Evolutionary conservation across 2,329 filamentous ascomycete species (phyloP).

Genomic region (Aspergillus candidus): DNA sequence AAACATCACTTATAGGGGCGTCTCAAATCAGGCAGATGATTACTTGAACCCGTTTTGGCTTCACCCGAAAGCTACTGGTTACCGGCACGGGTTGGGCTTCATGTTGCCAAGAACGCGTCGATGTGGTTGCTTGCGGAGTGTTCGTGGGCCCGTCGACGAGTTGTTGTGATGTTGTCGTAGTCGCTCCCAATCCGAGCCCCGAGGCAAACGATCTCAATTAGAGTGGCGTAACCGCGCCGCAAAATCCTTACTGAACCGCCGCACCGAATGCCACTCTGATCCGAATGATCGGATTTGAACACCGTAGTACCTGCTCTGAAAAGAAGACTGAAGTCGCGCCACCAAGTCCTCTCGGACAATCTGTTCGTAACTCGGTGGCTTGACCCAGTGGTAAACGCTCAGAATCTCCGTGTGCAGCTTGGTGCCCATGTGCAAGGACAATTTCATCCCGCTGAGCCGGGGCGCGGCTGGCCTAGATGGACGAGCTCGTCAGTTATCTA

Average conservation of each 20-base stretch:
- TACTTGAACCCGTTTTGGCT: constrained; percentile 13
- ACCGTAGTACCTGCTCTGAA: constrained; percentile 54
- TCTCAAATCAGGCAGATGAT: too few species aligned
- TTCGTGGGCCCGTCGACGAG: too few species aligned
- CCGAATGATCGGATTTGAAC: constrained; percentile 68
- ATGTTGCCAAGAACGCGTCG: too few species aligned
- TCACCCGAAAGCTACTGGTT: constrained; percentile 7
- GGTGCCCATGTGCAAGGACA: constrained; percentile 28
- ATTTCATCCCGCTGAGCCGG: constrained; percentile 47
- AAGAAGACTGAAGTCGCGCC: constrained; percentile 56
- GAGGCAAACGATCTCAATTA: constrained; percentile 72
- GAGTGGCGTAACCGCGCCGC: too few species aligned
- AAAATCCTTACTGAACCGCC: too few species aligned
- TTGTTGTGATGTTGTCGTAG: too few species aligned
- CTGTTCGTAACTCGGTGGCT: constrained; percentile 70
- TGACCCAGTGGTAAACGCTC: constrained; percentile 82
- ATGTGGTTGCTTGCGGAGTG: too few species aligned
- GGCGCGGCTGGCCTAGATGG: constrained; percentile 47
- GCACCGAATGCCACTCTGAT: too few species aligned
- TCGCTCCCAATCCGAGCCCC: constrained; percentile 44
- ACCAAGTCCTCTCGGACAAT: constrained; percentile 67
- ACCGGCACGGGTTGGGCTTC: constrained; percentile 2
- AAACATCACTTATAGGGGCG: too few species aligned
- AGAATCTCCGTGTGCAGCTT: constrained; percentile 85
- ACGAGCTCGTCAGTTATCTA: constrained; percentile 49